Evolutionary conservation across 164 flowering plant genomes (phyloP).

Genomic region (Kingdonia uniflora): DNA sequence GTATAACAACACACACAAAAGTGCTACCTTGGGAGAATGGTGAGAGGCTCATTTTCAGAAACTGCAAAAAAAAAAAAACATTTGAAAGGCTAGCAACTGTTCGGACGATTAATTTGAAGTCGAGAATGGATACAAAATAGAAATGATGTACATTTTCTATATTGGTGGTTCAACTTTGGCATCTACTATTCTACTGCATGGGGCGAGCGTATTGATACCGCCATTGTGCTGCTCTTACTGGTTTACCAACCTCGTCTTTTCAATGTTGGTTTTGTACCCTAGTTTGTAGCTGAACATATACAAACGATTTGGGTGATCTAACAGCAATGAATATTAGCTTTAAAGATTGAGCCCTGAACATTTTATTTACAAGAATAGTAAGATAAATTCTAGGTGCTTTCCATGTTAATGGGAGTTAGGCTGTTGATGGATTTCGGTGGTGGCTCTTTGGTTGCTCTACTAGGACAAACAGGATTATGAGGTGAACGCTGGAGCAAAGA

Average conservation of each 20-base stretch:
- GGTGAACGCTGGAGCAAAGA: conserved; percentile 67
- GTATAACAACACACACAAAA: too few species aligned
- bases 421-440: conserved; percentile 70
- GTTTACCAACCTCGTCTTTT: not conserved
- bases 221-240: conserved; percentile 2
- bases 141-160: conserved; percentile 9
- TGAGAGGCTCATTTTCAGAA: too few species aligned
- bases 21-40: too few species aligned
- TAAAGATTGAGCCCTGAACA: conserved; percentile 12
- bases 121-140: not conserved
- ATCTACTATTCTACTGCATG: conserved; percentile 1
- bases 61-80: too few species aligned
- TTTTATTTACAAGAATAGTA: conserved; percentile 14
- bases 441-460: conserved; percentile 56
- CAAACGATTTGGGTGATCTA: conserved; percentile 3
- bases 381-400: conserved; percentile 33
- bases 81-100: too few species aligned
- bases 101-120: not conserved
- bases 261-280: not conserved
- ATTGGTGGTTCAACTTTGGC: conserved; percentile 7
- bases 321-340: too few species aligned
- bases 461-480: conserved; percentile 56
- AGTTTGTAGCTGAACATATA: not conserved
- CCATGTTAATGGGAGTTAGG: conserved; percentile 46
- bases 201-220: not conserved